Base-by-base conservation (phyloP, 2,329 filamentous ascomycete genomes). In the Gnomoniopsis sp. region DNA sequence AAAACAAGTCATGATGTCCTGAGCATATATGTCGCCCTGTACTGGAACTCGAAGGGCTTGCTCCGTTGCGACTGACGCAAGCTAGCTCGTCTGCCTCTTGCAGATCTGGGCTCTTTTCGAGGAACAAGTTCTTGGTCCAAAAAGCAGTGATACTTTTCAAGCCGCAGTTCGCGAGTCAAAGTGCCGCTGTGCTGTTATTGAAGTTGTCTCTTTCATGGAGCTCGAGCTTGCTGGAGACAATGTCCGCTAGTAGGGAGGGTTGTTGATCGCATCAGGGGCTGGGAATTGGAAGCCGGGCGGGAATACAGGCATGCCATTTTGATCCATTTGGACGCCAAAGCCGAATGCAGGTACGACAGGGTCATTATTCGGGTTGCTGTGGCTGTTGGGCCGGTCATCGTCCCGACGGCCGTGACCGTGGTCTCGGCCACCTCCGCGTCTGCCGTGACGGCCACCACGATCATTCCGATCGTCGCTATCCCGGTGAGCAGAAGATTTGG, bases 401-500 rank as follows among this genome's bases (percentile, higher is more conserved):
- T 69, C 67, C 19, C 67, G 68, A 47, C 65, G 65, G 6, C 64
- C 60, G 49, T 66, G 59, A 17, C 65, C 63, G 49, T 65, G 57
- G 22, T 63, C 64, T 19, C 63, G 53, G 26, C 64, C 62, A 48
- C 53, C 50, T 4, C 62, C 54, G 43, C 60, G 57, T 50, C 59
- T 52, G 30, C 63, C 61, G 21, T 65, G 64, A 26, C 64, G 63
- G 21, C 61, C 63, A n/a, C 61, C 63, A 17, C 60, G 61, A 26
- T 58, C 56, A 22, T 43, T 58, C 15, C 56, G 56, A 10, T 58
- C 60, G 10, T 62, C 52, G 26, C 55, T 68, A 6, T 72, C 69
- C 19, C 69, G 68, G 6, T 77, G 75, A 19, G 79, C 75, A n/a
- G 80, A 83, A 1, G 84, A 88, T 67, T 86, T 87, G 53, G 85